Conservation (phyloP, 257 asterid genomes). For the Solanum habrochaites region DNA sequence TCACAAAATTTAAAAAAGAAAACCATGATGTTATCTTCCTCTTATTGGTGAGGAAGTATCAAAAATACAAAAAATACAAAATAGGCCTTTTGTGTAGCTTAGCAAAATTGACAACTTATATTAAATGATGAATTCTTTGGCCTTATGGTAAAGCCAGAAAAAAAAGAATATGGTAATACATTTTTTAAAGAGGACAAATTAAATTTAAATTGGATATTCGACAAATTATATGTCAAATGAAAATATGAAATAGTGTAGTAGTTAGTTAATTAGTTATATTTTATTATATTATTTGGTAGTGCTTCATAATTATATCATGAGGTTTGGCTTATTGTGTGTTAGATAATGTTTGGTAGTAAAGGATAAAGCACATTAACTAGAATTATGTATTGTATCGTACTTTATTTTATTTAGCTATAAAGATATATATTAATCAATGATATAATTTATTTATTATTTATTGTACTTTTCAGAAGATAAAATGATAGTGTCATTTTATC, state of each 20-base stretch:
- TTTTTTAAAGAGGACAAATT: not conserved
- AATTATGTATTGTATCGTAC: not conserved
- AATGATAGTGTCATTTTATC: not conserved
- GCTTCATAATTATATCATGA: not conserved
- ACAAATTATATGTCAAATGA: not conserved
- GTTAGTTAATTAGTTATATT: not conserved
- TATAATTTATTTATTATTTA: not conserved
- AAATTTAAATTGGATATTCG: not conserved
- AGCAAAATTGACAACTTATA: not conserved
- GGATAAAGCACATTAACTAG: not conserved
- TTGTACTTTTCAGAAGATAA: not conserved
- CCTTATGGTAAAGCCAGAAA: not conserved
- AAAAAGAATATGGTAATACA: not conserved
- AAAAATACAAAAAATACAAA: not conserved
- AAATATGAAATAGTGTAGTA: not conserved
- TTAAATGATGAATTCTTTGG: not conserved
- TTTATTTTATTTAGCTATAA: not conserved
- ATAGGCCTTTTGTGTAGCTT: not conserved
- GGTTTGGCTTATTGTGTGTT: not conserved
- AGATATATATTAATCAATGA: not conserved
- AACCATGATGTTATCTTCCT: not conserved
- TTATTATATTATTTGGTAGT: not conserved
- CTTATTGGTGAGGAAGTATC: not conserved
- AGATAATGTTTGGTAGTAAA: not conserved
- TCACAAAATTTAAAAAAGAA: not conserved